These are phyloP conservation scores for Naganishia liquefaciens DNA, from an alignment of 1,284 basidiomycete genomes.

Conservation along the genomic window DNA sequence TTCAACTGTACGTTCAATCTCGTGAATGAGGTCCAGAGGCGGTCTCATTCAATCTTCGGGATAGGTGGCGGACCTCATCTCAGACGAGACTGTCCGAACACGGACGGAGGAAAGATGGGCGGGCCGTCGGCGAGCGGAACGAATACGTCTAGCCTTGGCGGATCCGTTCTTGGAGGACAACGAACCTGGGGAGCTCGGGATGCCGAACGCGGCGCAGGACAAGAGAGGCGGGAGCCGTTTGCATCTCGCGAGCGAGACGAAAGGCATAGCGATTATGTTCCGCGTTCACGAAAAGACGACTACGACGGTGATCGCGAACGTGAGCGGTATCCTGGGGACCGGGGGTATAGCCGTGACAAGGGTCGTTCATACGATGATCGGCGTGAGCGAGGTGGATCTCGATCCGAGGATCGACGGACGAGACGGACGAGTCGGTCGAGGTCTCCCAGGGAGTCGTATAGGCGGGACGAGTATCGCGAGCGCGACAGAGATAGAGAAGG, in stretches of 20 bases:
- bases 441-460: constrained; percentile 8
- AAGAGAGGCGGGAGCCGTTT: constrained; percentile 25
- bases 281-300: constrained; percentile 24
- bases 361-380: constrained; percentile 27
- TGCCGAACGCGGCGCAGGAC: constrained; percentile 26
- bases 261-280: constrained; percentile 26
- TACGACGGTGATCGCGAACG: constrained; percentile 38
- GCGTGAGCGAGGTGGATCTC: constrained; percentile 33
- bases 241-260: constrained; percentile 8
- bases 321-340: constrained; percentile 33
- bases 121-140: constrained; percentile 39
- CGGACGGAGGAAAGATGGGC: constrained; percentile 35
- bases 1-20: constrained; percentile 64
- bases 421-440: constrained; percentile 25
- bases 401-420: constrained; percentile 8
- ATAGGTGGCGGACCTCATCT: constrained; percentile 75
- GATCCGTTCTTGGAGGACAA: constrained; percentile 36
- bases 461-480: constrained; percentile 24
- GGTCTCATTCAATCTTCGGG: background rate
- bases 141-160: constrained; percentile 38
- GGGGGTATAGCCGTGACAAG: constrained; percentile 33
- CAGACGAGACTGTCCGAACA: constrained; percentile 63
- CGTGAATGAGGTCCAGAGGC: too few relatives aligned
- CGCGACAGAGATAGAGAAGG: constrained; percentile 36
- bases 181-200: constrained; percentile 34